Base-by-base conservation (phyloP, 352 stramenopile genomes). In the Globisporangium nunn region DNA sequence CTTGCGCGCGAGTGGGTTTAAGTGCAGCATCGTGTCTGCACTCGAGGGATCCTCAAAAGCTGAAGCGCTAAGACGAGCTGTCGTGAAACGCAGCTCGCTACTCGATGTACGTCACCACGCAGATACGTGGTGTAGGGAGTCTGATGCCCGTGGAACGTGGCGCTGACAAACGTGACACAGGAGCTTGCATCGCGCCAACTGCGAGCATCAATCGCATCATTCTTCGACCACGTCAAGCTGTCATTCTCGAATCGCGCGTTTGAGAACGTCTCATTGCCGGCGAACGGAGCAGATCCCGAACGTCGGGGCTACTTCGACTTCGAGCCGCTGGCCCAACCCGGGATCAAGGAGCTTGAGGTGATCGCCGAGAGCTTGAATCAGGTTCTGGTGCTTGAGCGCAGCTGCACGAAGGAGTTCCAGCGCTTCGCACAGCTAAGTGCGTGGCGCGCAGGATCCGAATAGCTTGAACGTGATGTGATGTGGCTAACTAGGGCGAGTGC, bases 111-210 rank as follows among this genome's bases (percentile, higher is more conserved):
- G 56, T 54, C 18, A 28, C 31, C 23, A 5, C n/a, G 3, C 11
- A 28, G 18, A 6, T 37, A 5, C 7, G 1, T 14, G 7, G 6
- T 17, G 30, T 40, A 6, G 6, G 2, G 4, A 6, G 29, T 11
- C 18, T 17, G 39, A 37, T 5, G 46, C 11, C 5, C 40, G 15
- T 17, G 7, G 50, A 37, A 0, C 54, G 39, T 6, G 2, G 30
- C 5, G n/a, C 46, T 31, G 35, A 10, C 35, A 15, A 7, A 41
- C 8, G 11, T 11, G 35, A 41, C 35, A 8, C 55, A 79, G 71
- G 71, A 79, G 30, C 40, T 79, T 30, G 56, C 54, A 12, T 75
- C 71, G n/a, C 63, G 63, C 3, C 68, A 75, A n/a, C 58, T 79
- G 6, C 29, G 29, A 11, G 50, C 66, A 11, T 77, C 71, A n/a